Base-by-base conservation (phyloP, 371 early-diverging fungal genomes). In the Choanephora cucurbitarum region DNA sequence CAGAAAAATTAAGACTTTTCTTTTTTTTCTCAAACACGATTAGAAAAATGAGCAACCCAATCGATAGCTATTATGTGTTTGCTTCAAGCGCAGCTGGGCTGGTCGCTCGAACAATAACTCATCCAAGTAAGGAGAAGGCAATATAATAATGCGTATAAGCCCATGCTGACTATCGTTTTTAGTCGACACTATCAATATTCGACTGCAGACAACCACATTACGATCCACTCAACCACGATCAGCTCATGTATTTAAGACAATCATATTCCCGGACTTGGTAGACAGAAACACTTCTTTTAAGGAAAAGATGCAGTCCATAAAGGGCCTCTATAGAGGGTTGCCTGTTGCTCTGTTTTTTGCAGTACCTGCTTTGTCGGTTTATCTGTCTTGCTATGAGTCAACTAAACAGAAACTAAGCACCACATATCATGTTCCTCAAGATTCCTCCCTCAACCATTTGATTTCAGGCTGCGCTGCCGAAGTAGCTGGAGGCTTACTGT, bases 141-240 rank as follows among this genome's bases (percentile, higher is more conserved):
- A 13, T n/a, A 5, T 7, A 7, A 28, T 7, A 19, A 17, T 22
- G 19, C 22, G 17, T 5, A 24, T 2, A 37, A 13, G 9, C 7
- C 14, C 37, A 6, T 37, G 10, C 39, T 47, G 21, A 40, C 28
- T 21, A 18, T 28, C 7, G 15, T 52, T 23, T n/a, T 18, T 28
- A 53, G 78, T 92, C 58, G 91, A 91, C 63, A 89, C 92, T n/a
- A 68, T 92, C 64, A 92, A 92, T 60, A 89, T 85, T 13, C 69
- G 87, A 4, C 66, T 90, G 45, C 91, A 90, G 56, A 79, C 15
- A 51, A 70, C 22, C 69, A 66, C 57, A 33, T 10, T 34, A 21
- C 8, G 18, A 40, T 41, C 15, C 44, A 51, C 43, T 33, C 8
- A 34, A 7, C 41, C 19, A 34, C 40, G 11, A 44, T 51, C 39